Conservation (phyloP, 345 rosid genomes). For the Excoecaria agallocha region DNA sequence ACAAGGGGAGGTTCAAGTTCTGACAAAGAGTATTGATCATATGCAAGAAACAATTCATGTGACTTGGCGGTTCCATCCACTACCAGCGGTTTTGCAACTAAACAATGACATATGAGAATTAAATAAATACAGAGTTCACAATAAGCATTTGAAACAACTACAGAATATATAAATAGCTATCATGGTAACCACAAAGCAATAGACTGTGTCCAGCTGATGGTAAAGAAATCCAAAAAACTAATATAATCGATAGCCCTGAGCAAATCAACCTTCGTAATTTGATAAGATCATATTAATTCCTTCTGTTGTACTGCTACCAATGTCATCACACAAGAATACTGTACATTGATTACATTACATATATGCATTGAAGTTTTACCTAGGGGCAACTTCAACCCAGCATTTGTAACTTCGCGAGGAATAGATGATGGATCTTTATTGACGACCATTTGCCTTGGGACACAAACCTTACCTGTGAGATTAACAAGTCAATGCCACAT, state of each 20-base stretch:
- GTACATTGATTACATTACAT: neutral
- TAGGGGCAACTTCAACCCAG: constrained; percentile 72
- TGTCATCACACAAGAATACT: neutral
- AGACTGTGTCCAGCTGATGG: neutral
- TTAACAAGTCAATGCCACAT: constrained; percentile 6
- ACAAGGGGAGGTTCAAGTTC: constrained; percentile 85
- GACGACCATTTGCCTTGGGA: constrained; percentile 79
- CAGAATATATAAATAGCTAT: neutral
- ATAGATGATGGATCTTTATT: constrained; percentile 57
- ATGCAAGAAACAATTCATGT: constrained; percentile 74
- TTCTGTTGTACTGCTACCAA: neutral
- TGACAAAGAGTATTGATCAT: constrained; percentile 61
- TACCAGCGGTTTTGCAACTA: constrained; percentile 89
- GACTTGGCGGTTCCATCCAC: constrained; percentile 93
- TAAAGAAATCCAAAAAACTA: neutral
- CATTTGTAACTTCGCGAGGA: constrained; percentile 49
- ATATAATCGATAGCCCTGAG: neutral
- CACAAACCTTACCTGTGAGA: constrained; percentile 59
- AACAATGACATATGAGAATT: constrained; percentile 14
- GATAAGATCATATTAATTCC: neutral
- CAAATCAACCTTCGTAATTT: neutral
- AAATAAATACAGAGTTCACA: neutral
- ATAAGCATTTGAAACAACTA: neutral
- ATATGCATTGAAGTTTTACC: constrained; percentile 40
- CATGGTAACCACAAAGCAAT: neutral